Percentiles rank a stretch among this genome's conserved stretches.
Evolutionary conservation across 768 basidiomycete genomes (phyloP).

Genomic region (Heimioporus sp.): DNA sequence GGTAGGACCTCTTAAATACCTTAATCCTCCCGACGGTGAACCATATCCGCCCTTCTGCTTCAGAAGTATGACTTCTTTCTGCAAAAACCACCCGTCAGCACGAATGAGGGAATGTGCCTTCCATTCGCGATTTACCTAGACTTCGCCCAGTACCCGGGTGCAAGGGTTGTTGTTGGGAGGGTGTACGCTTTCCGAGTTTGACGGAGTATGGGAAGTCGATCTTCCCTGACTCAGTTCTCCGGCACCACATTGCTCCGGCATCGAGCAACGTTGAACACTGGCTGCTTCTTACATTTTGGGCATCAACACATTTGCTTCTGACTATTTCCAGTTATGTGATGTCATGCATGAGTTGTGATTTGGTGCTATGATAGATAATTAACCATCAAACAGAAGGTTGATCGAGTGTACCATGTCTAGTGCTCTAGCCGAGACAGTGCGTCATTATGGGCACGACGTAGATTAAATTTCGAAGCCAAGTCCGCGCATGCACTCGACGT

Average conservation of each 20-base stretch:
- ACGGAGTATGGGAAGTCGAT: not conserved
- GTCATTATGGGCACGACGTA: not conserved
- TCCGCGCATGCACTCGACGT: constrained; percentile 87
- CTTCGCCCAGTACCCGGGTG: not conserved
- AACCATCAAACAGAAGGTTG: not conserved
- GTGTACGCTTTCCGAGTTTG: not conserved
- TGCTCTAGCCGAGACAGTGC: too few relatives aligned
- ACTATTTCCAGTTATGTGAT: too few relatives aligned
- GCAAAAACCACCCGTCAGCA: not conserved
- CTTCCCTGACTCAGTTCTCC: not conserved
- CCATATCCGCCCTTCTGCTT: too few relatives aligned
- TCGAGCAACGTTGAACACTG: too few relatives aligned
- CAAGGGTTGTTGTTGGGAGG: not conserved
- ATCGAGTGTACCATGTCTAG: not conserved
- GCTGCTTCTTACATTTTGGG: too few relatives aligned
- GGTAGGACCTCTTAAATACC: not conserved
- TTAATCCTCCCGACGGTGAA: not conserved
- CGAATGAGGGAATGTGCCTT: not conserved
- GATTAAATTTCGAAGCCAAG: constrained; percentile 82
- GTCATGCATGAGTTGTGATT: not conserved
- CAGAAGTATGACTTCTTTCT: not conserved
- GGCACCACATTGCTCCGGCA: too few relatives aligned
- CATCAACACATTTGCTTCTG: too few relatives aligned
- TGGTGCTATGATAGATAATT: constrained; percentile 3
- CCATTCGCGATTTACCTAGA: not conserved